phyloP scores from a whole-genome alignment of 2,329 filamentous ascomycete genomes.

The Neocatenulostroma microsporum region DNA sequence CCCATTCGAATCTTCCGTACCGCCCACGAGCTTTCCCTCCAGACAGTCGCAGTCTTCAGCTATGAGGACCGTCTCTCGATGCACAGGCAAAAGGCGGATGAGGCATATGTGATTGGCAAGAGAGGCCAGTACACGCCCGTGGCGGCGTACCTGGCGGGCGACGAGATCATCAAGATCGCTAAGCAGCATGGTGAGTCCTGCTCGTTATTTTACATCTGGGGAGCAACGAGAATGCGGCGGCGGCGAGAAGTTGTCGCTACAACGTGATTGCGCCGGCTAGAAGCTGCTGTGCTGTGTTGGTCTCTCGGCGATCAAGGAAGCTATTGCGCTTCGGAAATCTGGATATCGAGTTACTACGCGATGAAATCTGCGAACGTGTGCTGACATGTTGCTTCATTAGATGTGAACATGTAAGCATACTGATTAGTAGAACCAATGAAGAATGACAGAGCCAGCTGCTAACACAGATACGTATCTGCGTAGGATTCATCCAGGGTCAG shows the following conservation, averaged over 20 bases:
- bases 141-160: slow-evolving; percentile 84
- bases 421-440: slow-evolving; percentile 28
- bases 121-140: slow-evolving; percentile 96
- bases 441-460: too few species aligned
- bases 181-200: slow-evolving; percentile 58
- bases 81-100: slow-evolving; percentile 99
- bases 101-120: slow-evolving; percentile 97
- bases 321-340: too few species aligned
- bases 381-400: neutral
- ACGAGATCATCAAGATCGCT: slow-evolving; percentile 98
- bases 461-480: too few species aligned
- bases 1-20: slow-evolving; percentile 88
- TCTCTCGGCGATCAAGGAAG: too few species aligned
- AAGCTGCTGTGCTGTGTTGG: too few species aligned
- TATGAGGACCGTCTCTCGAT: slow-evolving; percentile 98
- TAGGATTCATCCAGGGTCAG: slow-evolving; percentile 98
- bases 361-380: too few species aligned
- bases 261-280: too few species aligned
- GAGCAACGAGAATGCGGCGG: too few species aligned
- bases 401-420: neutral
- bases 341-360: too few species aligned
- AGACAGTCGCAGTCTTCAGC: slow-evolving; percentile 85
- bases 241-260: too few species aligned
- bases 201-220: too few species aligned
- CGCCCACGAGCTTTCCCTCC: slow-evolving; percentile 92